A percentile compares a stretch with the other conserved stretches of the same genome.
Evolutionary conservation across 2,329 filamentous ascomycete species (phyloP).

Genomic region (Pseudopyricularia cyperi): DNA sequence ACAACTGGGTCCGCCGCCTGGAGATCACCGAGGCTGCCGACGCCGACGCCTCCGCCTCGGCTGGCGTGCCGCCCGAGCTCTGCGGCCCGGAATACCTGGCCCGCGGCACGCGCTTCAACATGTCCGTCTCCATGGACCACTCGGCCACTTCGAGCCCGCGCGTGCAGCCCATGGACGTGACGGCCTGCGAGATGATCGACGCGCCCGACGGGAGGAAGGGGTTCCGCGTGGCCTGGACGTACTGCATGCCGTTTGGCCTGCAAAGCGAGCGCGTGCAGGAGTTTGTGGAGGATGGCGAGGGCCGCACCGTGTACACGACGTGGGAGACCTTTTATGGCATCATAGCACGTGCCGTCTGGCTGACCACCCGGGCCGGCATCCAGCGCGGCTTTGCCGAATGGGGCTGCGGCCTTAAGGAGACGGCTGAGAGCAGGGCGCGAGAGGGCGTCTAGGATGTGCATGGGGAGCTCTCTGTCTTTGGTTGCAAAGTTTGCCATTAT

Average conservation of each 20-base stretch:
- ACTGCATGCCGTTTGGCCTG: conserved; percentile 20
- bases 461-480: too few relatives aligned
- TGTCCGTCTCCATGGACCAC: conserved; percentile 19
- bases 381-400: neutral
- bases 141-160: conserved; percentile 7
- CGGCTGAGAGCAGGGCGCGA: conserved; percentile 15
- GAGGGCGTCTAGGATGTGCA: too few relatives aligned
- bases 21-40: conserved; percentile 2
- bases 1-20: conserved; percentile 17
- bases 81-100: neutral
- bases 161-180: conserved; percentile 13
- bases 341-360: conserved; percentile 20
- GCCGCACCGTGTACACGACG: conserved; percentile 24
- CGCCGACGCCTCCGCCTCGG: neutral
- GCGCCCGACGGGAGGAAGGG: conserved; percentile 17
- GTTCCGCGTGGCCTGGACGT: conserved; percentile 25
- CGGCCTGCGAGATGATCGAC: conserved; percentile 19
- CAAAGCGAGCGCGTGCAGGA: conserved; percentile 28
- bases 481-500: too few relatives aligned
- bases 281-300: conserved; percentile 18
- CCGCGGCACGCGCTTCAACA: conserved; percentile 16
- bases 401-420: neutral
- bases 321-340: conserved; percentile 33
- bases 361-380: conserved; percentile 4
- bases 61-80: neutral